These are phyloP conservation scores for Tolypocladium nubicola DNA, from an alignment of 2,329 filamentous ascomycete genomes.

Conservation along the genomic window DNA sequence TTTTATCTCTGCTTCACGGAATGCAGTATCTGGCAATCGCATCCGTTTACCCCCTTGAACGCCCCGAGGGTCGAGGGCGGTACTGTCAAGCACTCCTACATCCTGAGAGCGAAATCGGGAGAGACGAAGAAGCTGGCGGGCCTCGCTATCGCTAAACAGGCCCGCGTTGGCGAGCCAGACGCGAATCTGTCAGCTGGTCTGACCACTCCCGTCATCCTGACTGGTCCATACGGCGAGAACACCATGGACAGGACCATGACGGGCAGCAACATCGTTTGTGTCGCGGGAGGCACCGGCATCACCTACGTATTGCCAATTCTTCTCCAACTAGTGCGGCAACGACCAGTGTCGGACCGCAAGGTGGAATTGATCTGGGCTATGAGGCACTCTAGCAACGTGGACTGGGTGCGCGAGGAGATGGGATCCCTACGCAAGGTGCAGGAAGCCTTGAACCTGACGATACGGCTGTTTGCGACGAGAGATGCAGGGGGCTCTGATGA, in stretches of 20 bases:
- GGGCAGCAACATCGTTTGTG: conserved; percentile 27
- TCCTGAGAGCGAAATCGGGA: conserved; percentile 46
- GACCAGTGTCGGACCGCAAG: conserved; percentile 35
- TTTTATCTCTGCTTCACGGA: conserved; percentile 61
- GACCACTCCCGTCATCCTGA: conserved; percentile 47
- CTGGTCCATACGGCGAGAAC: conserved; percentile 51
- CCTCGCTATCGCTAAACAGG: conserved; percentile 27
- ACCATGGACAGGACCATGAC: conserved; percentile 30
- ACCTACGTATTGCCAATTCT: conserved; percentile 27
- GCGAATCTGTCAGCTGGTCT: conserved; percentile 6
- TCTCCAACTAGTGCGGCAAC: conserved; percentile 19
- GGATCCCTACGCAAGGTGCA: conserved; percentile 28
- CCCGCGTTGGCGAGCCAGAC: conserved; percentile 6
- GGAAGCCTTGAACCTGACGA: conserved; percentile 31
- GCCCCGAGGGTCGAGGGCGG: conserved; percentile 32
- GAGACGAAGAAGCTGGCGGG: conserved; percentile 46
- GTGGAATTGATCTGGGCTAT: conserved; percentile 58
- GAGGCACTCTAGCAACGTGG: conserved; percentile 39
- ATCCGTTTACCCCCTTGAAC: conserved; percentile 58
- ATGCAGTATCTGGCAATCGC: conserved; percentile 59
- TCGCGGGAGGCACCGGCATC: conserved; percentile 30
- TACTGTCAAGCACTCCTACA: conserved; percentile 40
- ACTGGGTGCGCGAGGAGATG: conserved; percentile 50
- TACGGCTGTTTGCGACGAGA: conserved; percentile 51
- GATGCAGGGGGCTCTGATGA: conserved; percentile 17